These are phyloP conservation scores for Corylus avellana DNA, from an alignment of 306 rosid species.

Conservation along the genomic window DNA sequence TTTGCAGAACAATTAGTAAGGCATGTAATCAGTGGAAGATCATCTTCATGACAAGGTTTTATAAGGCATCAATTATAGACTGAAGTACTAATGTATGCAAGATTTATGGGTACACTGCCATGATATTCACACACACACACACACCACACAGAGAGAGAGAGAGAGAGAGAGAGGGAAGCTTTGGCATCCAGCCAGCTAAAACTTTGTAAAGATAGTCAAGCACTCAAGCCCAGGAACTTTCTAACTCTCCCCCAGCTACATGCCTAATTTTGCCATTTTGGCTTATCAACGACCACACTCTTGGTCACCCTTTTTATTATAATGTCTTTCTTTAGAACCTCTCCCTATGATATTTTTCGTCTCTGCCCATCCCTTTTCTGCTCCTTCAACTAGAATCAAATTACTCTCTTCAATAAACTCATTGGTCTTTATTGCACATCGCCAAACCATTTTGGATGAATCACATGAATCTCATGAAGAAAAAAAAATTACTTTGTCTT, in stretches of 20 bases:
- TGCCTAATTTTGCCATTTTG: background rate
- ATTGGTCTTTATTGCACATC: background rate
- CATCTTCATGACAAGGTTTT: background rate
- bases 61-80: conserved; percentile 26
- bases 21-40: conserved; percentile 10
- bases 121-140: background rate
- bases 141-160: background rate
- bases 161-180: background rate
- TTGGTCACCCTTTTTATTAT: background rate
- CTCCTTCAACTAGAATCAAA: background rate
- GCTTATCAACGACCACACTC: background rate
- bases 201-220: background rate
- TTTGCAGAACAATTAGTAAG: conserved; percentile 36
- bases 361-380: background rate
- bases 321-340: background rate
- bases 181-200: background rate
- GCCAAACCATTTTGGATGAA: background rate
- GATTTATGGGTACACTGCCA: conserved; percentile 8
- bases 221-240: background rate
- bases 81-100: conserved; percentile 12
- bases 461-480: background rate
- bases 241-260: background rate
- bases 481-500: background rate
- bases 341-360: background rate
- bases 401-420: background rate